Evolutionary conservation across 2,329 filamentous ascomycete species (phyloP).

Genomic region (Fusarium sp.): DNA sequence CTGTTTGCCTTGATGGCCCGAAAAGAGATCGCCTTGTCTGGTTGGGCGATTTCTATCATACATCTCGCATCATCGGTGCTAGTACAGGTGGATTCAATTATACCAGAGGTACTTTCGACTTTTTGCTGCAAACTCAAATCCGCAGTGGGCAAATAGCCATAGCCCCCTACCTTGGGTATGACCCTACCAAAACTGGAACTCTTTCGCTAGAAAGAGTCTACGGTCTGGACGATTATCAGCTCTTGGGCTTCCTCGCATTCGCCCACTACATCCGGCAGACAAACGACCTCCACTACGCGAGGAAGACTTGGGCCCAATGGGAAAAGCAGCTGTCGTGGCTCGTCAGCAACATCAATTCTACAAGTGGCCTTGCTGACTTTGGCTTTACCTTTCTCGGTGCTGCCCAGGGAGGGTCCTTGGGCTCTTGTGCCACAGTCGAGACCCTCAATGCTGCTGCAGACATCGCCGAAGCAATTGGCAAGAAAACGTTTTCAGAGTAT

Average conservation of each 20-base stretch:
- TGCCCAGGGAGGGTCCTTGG: not conserved
- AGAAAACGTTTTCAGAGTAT: not conserved
- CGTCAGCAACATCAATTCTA: not conserved
- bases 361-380: not conserved
- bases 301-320: slow-evolving; percentile 3
- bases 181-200: not conserved
- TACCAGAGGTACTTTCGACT: slow-evolving; percentile 6
- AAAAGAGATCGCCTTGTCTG: slow-evolving; percentile 11
- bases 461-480: not conserved
- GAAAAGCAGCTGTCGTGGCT: not conserved
- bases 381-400: not conserved
- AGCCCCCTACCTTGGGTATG: slow-evolving; percentile 5
- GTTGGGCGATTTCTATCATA: slow-evolving; percentile 12
- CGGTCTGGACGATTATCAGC: slow-evolving; percentile 5
- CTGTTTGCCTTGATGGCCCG: slow-evolving; percentile 5
- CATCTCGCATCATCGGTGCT: slow-evolving; percentile 8
- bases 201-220: not conserved
- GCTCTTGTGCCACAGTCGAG: slow-evolving; percentile 2
- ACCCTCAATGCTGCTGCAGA: slow-evolving; percentile 3
- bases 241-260: not conserved
- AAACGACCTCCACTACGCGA: not conserved
- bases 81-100: slow-evolving; percentile 5
- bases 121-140: slow-evolving; percentile 1
- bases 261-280: slow-evolving; percentile 1
- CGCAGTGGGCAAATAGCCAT: slow-evolving; percentile 1